Percentiles rank a stretch among this genome's conserved stretches.
phyloP scores from a whole-genome alignment of 2,329 filamentous ascomycete genomes.

The Aspergillus sp. region DNA sequence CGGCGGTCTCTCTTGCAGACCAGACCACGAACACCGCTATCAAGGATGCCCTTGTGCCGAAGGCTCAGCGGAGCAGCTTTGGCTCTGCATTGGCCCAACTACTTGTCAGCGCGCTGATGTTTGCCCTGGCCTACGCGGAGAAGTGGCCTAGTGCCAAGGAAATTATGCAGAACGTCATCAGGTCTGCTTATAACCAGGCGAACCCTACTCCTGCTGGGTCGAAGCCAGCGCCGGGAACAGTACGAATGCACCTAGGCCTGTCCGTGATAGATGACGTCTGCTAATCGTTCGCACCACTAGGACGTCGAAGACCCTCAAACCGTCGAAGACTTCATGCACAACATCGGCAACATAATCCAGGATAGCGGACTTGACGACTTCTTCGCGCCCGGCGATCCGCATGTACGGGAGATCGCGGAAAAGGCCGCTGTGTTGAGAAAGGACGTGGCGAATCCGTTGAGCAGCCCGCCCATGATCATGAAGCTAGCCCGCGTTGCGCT shows the following conservation, averaged over 20 bases:
- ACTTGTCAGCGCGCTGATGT: neutral
- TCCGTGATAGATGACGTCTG: neutral
- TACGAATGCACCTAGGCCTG: neutral
- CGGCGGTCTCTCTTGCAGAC: neutral
- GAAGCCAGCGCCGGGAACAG: neutral
- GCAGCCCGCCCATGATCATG: neutral
- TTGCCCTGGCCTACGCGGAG: neutral
- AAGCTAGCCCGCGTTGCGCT: neutral
- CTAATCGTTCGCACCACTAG: neutral
- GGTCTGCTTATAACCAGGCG: neutral
- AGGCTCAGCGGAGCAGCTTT: neutral
- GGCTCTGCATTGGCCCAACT: neutral
- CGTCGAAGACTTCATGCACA: neutral
- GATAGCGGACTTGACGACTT: neutral
- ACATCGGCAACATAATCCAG: neutral
- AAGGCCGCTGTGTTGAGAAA: neutral
- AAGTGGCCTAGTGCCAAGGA: neutral
- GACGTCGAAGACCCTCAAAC: neutral
- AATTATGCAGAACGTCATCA: neutral
- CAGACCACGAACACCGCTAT: slow-evolving; percentile 1
- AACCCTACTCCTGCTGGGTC: neutral
- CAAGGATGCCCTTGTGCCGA: neutral
- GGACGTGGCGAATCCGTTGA: neutral
- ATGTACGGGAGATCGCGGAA: neutral
- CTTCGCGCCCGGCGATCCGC: neutral